Conservation (phyloP, 257 asterid species). For the Parsonsia alboflavescens region DNA sequence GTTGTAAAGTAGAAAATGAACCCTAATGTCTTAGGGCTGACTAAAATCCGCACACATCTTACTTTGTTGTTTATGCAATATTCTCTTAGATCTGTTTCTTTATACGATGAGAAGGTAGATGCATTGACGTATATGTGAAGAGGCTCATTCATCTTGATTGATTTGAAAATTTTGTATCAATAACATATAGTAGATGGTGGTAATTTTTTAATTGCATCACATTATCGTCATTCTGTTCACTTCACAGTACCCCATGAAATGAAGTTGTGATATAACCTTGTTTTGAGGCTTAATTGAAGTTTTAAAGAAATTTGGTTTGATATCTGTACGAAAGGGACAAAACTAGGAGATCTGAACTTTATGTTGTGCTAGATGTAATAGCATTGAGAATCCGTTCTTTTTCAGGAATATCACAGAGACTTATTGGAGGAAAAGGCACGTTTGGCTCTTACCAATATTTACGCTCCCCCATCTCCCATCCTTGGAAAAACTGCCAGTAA, state of each 20-base stretch:
- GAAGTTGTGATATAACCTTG: neutral
- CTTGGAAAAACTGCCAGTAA: constrained; percentile 28
- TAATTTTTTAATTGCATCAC: neutral
- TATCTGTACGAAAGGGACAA: neutral
- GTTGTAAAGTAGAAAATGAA: neutral
- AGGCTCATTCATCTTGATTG: neutral
- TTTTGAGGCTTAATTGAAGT: neutral
- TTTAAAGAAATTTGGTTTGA: neutral
- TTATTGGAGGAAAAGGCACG: constrained; percentile 72
- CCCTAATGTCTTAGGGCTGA: neutral
- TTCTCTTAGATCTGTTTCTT: neutral
- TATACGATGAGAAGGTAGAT: neutral
- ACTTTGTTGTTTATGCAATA: neutral
- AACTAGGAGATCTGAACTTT: constrained; percentile 6
- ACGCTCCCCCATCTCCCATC: constrained; percentile 33
- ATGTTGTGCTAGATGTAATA: neutral
- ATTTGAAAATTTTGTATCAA: too few relatives aligned
- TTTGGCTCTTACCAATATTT: constrained; percentile 29
- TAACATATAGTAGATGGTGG: neutral
- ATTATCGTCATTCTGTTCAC: neutral
- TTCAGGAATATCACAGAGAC: constrained; percentile 89
- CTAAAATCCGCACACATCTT: neutral
- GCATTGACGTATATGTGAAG: neutral
- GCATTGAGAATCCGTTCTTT: constrained; percentile 14
- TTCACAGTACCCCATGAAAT: neutral